Conservation (phyloP, 1,284 basidiomycete genomes). For the Inonotus hispidus region DNA sequence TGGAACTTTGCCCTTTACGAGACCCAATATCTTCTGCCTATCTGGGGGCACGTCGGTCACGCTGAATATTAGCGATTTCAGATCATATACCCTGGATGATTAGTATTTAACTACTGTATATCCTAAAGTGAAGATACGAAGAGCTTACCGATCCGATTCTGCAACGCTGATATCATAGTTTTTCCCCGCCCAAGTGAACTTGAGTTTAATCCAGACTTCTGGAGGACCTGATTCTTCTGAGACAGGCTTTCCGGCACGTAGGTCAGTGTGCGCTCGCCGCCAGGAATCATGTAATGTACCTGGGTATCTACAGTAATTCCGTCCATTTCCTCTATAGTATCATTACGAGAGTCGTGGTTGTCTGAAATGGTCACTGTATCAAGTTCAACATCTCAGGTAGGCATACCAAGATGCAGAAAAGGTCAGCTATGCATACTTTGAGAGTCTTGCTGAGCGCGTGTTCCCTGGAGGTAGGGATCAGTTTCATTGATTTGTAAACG, state of each 20-base stretch:
- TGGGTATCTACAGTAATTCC: conserved; percentile 7
- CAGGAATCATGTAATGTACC: not conserved
- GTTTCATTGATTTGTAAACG: too few species aligned
- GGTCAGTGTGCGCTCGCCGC: not conserved
- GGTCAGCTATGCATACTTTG: not conserved
- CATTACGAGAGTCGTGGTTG: not conserved
- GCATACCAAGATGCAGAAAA: not conserved
- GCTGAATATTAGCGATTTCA: conserved; percentile 59
- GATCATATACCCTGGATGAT: conserved; percentile 53
- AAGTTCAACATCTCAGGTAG: not conserved
- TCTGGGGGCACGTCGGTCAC: conserved; percentile 80
- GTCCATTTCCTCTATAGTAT: not conserved
- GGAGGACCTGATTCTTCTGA: conserved; percentile 9
- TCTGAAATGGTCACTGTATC: not conserved
- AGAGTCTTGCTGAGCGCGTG: too few species aligned
- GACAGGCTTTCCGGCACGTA: not conserved
- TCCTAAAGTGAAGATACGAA: not conserved
- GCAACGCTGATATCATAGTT: conserved; percentile 53
- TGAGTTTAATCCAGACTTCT: conserved; percentile 51
- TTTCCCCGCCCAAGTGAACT: conserved; percentile 62
- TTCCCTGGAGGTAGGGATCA: too few species aligned
- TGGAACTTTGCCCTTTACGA: conserved; percentile 82
- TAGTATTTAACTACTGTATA: not conserved
- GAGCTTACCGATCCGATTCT: conserved; percentile 60
- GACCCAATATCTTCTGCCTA: conserved; percentile 84